Evolutionary conservation across 108 stramenopile species (phyloP).

Genomic region (Chaetoceros muelleri): DNA sequence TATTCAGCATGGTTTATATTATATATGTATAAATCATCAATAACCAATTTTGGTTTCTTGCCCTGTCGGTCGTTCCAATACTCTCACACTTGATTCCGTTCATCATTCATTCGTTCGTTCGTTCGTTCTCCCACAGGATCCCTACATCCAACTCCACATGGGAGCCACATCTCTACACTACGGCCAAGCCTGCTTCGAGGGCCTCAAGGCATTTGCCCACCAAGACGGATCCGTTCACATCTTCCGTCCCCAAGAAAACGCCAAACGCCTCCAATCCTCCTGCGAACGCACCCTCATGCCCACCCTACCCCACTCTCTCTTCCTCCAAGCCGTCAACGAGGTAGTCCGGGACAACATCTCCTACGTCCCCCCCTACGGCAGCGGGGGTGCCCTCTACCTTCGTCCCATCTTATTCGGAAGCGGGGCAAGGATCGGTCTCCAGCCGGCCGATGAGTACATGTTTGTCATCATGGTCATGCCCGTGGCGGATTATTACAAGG

Average conservation of each 20-base stretch:
- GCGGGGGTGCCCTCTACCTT: conserved; percentile 90
- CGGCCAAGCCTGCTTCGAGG: conserved; percentile 97
- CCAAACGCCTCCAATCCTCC: conserved; percentile 66
- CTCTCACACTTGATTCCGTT: too few relatives aligned
- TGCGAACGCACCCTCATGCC: conserved; percentile 91
- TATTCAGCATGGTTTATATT: conserved; percentile 1
- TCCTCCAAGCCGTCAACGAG: conserved; percentile 82
- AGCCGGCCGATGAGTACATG: conserved; percentile 96
- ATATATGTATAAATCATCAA: too few relatives aligned
- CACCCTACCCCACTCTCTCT: conserved; percentile 66
- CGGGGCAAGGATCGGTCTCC: conserved; percentile 91
- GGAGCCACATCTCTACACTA: conserved; percentile 97
- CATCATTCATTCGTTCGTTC: too few relatives aligned
- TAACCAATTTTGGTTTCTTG: too few relatives aligned
- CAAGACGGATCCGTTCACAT: conserved; percentile 86
- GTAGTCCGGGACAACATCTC: conserved; percentile 90
- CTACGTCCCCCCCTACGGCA: conserved; percentile 95
- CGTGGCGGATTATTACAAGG: conserved; percentile 98
- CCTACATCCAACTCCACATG: conserved; percentile 89
- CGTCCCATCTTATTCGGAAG: conserved; percentile 93
- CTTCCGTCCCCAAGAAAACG: conserved; percentile 97
- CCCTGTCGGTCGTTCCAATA: too few relatives aligned
- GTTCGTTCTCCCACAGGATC: conserved; percentile 21
- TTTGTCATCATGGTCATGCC: conserved; percentile 91
- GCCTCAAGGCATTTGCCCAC: conserved; percentile 94